Conservation (phyloP, 768 basidiomycete species). For the Suillus fuscotomentosus region DNA sequence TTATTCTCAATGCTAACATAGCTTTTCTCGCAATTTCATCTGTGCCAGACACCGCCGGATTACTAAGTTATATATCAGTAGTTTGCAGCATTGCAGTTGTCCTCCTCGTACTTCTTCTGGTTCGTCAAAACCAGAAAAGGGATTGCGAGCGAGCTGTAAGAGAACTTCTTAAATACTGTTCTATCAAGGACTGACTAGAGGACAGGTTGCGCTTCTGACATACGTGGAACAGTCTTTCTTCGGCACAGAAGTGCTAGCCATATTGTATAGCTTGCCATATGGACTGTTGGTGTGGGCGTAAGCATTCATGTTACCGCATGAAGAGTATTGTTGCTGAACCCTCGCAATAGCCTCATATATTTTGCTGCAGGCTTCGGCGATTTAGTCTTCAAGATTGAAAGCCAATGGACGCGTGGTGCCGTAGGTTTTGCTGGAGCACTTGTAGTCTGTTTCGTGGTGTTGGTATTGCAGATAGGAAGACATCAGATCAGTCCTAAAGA, state of each 20-base stretch:
- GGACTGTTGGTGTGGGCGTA: conserved; percentile 32
- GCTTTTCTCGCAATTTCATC: conserved; percentile 46
- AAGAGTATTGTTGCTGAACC: background rate
- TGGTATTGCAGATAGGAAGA: background rate
- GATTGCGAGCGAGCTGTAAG: conserved; percentile 22
- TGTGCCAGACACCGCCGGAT: conserved; percentile 29
- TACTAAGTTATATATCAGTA: conserved; percentile 35
- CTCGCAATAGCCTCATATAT: background rate
- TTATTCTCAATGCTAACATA: conserved; percentile 51
- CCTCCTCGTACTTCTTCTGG: conserved; percentile 34
- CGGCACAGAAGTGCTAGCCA: conserved; percentile 28
- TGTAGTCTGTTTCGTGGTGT: background rate
- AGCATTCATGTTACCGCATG: background rate
- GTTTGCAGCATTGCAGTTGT: conserved; percentile 33
- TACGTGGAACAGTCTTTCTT: background rate
- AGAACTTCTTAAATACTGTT: conserved; percentile 2
- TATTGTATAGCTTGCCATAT: conserved; percentile 32
- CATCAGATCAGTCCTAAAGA: background rate
- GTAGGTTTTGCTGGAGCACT: background rate
- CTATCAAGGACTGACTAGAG: background rate
- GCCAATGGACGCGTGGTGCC: background rate
- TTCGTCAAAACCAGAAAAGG: conserved; percentile 34
- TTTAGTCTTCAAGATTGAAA: background rate
- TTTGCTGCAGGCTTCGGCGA: background rate
- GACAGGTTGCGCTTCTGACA: background rate